Conservation (phyloP, 805 yeast genomes). For the Barnettozyma siamensis region DNA sequence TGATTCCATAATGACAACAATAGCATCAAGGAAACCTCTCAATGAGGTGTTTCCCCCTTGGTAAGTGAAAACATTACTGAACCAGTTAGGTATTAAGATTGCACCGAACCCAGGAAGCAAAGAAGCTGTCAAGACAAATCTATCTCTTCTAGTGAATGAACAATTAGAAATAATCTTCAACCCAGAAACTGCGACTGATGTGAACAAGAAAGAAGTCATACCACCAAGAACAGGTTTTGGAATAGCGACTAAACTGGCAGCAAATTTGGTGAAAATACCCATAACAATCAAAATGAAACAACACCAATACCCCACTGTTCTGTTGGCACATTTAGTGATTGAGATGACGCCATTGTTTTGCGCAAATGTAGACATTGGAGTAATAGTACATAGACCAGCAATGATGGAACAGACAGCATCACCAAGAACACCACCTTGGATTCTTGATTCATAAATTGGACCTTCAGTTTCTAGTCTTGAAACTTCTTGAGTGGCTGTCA, state of each 20-base stretch:
- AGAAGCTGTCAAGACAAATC: slow-evolving; percentile 64
- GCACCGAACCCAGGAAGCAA: slow-evolving; percentile 65
- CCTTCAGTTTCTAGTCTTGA: slow-evolving; percentile 83
- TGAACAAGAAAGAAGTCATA: slow-evolving; percentile 74
- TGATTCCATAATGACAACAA: slow-evolving; percentile 63
- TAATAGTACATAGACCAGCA: slow-evolving; percentile 73
- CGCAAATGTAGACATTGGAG: slow-evolving; percentile 89
- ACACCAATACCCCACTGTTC: slow-evolving; percentile 75
- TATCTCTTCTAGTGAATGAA: slow-evolving; percentile 61
- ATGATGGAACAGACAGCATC: slow-evolving; percentile 78
- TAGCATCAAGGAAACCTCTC: slow-evolving; percentile 61
- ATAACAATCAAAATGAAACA: slow-evolving; percentile 72
- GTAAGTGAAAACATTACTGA: slow-evolving; percentile 58
- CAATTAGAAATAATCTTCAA: slow-evolving; percentile 51
- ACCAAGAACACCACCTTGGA: slow-evolving; percentile 89
- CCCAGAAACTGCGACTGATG: slow-evolving; percentile 74
- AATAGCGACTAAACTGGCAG: slow-evolving; percentile 81
- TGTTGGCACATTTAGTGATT: slow-evolving; percentile 83
- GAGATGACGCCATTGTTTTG: slow-evolving; percentile 94
- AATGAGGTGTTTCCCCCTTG: slow-evolving; percentile 51
- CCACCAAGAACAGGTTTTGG: slow-evolving; percentile 83
- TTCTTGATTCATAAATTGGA: slow-evolving; percentile 69
- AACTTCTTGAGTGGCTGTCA: slow-evolving; percentile 90
- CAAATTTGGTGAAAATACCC: slow-evolving; percentile 85
- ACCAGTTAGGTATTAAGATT: slow-evolving; percentile 60